These are phyloP conservation scores for Cucumis sativus DNA, from an alignment of 306 rosid species.

Conservation along the genomic window Cucumber_9930_V3 NC_026655.2:3668001-3668500, in stretches of 20 bases:
- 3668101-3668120: too few relatives aligned
- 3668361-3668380: background rate
- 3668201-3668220: too few relatives aligned
- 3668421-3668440: conserved; percentile 3
- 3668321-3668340: background rate
- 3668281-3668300: background rate
- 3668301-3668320: background rate
- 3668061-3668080: too few relatives aligned
- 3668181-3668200: too few relatives aligned
- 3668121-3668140: too few relatives aligned
- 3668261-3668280: background rate
- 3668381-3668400: background rate
- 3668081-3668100: too few relatives aligned
- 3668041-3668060: background rate
- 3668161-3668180: too few relatives aligned
- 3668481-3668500: conserved; percentile 26
- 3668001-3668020: background rate
- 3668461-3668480: conserved; percentile 30
- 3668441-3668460: conserved; percentile 32
- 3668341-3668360: background rate
- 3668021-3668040: background rate
- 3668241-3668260: too few relatives aligned
- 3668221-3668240: too few relatives aligned
- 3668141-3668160: too few relatives aligned
- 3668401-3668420: background rate